Evolutionary conservation across 805 yeast genomes (phyloP).

Genomic region (Kregervanrija pseudodelftensis): DNA sequence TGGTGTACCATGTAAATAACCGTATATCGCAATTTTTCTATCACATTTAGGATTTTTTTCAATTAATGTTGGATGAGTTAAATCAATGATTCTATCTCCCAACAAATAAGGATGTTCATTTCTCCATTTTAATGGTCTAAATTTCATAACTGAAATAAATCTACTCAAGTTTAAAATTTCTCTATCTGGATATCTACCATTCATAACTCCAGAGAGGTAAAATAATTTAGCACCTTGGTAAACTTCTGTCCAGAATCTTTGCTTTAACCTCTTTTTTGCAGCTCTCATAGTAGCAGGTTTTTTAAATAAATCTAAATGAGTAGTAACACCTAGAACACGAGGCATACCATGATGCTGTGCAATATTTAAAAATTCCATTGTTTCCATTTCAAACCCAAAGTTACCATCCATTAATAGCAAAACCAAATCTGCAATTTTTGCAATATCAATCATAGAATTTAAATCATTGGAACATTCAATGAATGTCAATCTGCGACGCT

Average conservation of each 20-base stretch:
- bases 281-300: slow-evolving; percentile 84
- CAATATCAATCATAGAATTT: slow-evolving; percentile 93
- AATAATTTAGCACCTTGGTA: slow-evolving; percentile 96
- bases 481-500: slow-evolving; percentile 84
- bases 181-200: slow-evolving; percentile 96
- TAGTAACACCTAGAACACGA: slow-evolving; percentile 87
- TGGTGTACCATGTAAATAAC: slow-evolving; percentile 92
- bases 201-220: slow-evolving; percentile 89
- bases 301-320: slow-evolving; percentile 91
- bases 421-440: slow-evolving; percentile 91
- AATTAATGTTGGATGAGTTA: slow-evolving; percentile 84
- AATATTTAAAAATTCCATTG: slow-evolving; percentile 94
- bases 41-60: slow-evolving; percentile 78
- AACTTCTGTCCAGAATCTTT: slow-evolving; percentile 98
- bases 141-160: slow-evolving; percentile 94
- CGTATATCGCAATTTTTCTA: slow-evolving; percentile 85
- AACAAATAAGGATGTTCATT: slow-evolving; percentile 94
- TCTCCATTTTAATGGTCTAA: slow-evolving; percentile 98
- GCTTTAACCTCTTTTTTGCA: slow-evolving; percentile 84
- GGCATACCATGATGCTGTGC: slow-evolving; percentile 99
- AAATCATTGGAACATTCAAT: slow-evolving; percentile 89
- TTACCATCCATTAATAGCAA: slow-evolving; percentile 89
- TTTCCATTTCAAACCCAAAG: slow-evolving; percentile 98
- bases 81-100: slow-evolving; percentile 83
- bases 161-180: slow-evolving; percentile 88